phyloP scores from a whole-genome alignment of 441 rosid species.

The Dalechampia spathulata region DNA sequence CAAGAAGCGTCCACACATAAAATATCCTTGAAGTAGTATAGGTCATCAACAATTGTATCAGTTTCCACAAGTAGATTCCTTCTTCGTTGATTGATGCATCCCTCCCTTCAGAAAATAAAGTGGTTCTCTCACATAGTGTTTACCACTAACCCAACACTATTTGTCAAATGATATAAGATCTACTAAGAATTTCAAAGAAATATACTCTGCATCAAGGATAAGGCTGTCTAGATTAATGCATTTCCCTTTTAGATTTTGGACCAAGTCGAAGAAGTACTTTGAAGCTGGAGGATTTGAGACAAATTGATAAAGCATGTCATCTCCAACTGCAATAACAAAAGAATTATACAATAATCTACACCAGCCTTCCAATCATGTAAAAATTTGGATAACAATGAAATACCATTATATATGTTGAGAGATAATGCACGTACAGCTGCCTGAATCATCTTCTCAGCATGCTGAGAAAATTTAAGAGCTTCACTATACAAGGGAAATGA shows the following conservation, averaged over 20 bases:
- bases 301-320: constrained; percentile 47
- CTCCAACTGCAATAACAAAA: constrained; percentile 52
- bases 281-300: constrained; percentile 54
- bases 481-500: constrained; percentile 60
- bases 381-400: constrained; percentile 9
- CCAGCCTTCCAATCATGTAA: constrained; percentile 7
- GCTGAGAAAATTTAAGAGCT: constrained; percentile 61
- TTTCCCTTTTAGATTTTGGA: constrained; percentile 51
- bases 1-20: constrained; percentile 39
- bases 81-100: constrained; percentile 21
- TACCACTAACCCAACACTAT: constrained; percentile 7
- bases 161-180: constrained; percentile 11
- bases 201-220: constrained; percentile 41
- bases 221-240: constrained; percentile 40
- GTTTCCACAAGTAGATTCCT: constrained; percentile 35
- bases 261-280: constrained; percentile 54
- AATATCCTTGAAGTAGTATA: constrained; percentile 66
- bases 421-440: constrained; percentile 70
- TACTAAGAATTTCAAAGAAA: constrained; percentile 12
- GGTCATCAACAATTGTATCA: constrained; percentile 57
- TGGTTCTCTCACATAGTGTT: constrained; percentile 1
- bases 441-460: constrained; percentile 76
- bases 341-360: constrained; percentile 17
- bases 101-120: constrained; percentile 36
- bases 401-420: constrained; percentile 60